A percentile compares a stretch with the other conserved stretches of the same genome.
phyloP scores from a whole-genome alignment of 805 yeast genomes.

The Myxozyma monticola region DNA sequence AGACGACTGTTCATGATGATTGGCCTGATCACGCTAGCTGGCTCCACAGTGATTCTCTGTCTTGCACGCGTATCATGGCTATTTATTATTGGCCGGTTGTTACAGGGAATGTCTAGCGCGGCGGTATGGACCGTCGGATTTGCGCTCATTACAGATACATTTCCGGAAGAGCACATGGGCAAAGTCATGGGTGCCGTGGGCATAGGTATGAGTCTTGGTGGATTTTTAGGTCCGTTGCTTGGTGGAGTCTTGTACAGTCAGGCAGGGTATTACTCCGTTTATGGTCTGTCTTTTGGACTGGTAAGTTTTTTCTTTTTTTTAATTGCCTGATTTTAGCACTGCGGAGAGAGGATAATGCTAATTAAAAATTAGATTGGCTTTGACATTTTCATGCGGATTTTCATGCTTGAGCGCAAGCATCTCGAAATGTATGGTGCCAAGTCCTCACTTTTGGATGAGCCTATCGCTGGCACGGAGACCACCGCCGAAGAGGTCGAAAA shows the following conservation, averaged over 20 bases:
- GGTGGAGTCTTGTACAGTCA: constrained; percentile 40
- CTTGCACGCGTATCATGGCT: constrained; percentile 34
- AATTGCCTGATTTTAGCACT: too few species aligned
- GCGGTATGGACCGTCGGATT: constrained; percentile 42
- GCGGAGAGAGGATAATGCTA: too few species aligned
- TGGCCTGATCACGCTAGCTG: constrained; percentile 37
- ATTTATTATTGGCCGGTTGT: constrained; percentile 36
- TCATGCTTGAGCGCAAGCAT: constrained; percentile 38
- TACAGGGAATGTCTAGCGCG: constrained; percentile 40
- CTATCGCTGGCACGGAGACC: not conserved
- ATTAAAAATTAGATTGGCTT: too few species aligned
- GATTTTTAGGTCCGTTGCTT: constrained; percentile 39
- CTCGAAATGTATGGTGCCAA: not conserved
- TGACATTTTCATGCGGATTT: constrained; percentile 37
- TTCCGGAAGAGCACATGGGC: constrained; percentile 36
- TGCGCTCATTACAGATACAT: constrained; percentile 38
- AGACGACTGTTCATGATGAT: constrained; percentile 36
- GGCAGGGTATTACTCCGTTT: constrained; percentile 40
- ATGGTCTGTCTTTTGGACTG: constrained; percentile 36
- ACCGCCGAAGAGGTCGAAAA: not conserved
- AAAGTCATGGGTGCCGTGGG: constrained; percentile 37
- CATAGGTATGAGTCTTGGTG: constrained; percentile 37
- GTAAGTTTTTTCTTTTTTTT: too few species aligned
- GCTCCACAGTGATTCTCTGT: constrained; percentile 37
- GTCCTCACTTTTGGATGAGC: not conserved